Percentiles rank a stretch among this genome's conserved stretches.
These are phyloP conservation scores for Cladochytrium replicatum DNA, from an alignment of 192 early-diverging fungal species.

Conservation along the genomic window DNA sequence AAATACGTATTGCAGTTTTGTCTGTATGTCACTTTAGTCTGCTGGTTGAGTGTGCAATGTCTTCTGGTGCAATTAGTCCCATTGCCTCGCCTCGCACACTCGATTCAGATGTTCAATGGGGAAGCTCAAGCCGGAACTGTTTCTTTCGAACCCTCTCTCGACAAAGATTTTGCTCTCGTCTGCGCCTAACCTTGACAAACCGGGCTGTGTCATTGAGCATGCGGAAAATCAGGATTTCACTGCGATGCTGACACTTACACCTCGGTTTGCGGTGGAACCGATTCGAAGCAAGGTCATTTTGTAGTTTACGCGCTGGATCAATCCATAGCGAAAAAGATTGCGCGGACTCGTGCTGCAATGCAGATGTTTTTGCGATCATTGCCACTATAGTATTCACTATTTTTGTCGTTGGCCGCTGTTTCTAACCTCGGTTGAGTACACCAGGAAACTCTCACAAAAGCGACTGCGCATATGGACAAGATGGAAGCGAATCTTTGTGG, in stretches of 20 bases:
- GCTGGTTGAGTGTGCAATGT: no score
- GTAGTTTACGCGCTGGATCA: slow-evolving; percentile 42
- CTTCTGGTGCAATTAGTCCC: no score
- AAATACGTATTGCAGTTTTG: no score
- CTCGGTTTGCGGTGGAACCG: slow-evolving; percentile 18
- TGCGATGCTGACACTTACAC: slow-evolving; percentile 29
- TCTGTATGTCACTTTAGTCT: no score
- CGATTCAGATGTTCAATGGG: no score
- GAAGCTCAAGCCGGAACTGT: no score
- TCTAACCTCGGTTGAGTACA: slow-evolving; percentile 22
- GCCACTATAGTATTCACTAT: slow-evolving; percentile 40
- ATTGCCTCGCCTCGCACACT: no score
- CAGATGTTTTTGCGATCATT: slow-evolving; percentile 38
- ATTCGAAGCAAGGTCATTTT: slow-evolving; percentile 27
- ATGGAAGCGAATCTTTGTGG: slow-evolving; percentile 35
- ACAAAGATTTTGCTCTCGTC: no score
- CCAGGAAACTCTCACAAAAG: slow-evolving; percentile 19
- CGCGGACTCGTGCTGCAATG: slow-evolving; percentile 23
- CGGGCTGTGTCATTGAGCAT: slow-evolving; percentile 27
- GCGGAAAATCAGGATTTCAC: no score
- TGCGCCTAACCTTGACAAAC: no score
- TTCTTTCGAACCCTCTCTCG: no score
- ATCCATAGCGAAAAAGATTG: slow-evolving; percentile 32
- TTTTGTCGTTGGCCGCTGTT: slow-evolving; percentile 42
- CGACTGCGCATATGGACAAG: slow-evolving; percentile 11